A percentile compares a stretch with the other conserved stretches of the same genome.
Conservation (phyloP, 208 protist genomes). For the Leishmania braziliensis region DNA sequence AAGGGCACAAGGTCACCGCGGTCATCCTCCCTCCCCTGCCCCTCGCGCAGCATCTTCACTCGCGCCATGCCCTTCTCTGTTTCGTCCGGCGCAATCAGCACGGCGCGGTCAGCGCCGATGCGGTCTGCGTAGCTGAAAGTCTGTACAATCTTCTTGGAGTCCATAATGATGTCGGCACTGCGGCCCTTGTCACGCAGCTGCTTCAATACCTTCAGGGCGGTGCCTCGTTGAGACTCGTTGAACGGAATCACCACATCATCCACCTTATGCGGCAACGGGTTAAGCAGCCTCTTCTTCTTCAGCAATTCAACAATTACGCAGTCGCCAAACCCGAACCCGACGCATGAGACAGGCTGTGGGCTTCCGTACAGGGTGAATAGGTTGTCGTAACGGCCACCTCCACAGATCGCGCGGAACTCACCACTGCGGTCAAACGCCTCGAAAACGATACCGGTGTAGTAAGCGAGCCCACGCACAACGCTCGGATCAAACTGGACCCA, state of each 20-base stretch:
- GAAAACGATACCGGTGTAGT: constrained; percentile 97
- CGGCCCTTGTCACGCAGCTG: constrained; percentile 78
- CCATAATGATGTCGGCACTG: constrained; percentile 91
- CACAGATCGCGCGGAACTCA: constrained; percentile 94
- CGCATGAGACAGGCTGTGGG: constrained; percentile 89
- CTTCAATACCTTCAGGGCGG: constrained; percentile 77
- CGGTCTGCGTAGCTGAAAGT: constrained; percentile 96
- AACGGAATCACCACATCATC: constrained; percentile 94
- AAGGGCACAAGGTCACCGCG: constrained; percentile 64
- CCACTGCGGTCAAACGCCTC: constrained; percentile 93
- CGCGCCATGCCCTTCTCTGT: constrained; percentile 88
- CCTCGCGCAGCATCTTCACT: constrained; percentile 93
- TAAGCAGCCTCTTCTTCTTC: constrained; percentile 88
- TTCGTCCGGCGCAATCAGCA: constrained; percentile 94
- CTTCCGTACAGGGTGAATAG: constrained; percentile 94
- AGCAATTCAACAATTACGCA: constrained; percentile 96
- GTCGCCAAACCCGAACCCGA: constrained; percentile 96
- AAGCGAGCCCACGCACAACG: constrained; percentile 95
- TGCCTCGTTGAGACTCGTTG: constrained; percentile 89
- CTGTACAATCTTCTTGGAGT: constrained; percentile 91
- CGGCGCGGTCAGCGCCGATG: constrained; percentile 83
- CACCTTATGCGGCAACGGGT: constrained; percentile 54
- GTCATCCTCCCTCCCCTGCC: constrained; percentile 54
- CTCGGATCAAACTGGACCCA: constrained; percentile 94
- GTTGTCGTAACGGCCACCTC: constrained; percentile 96